Conservation (phyloP, 495 filamentous ascomycete genomes). For the Penicillium arizonense region DNA sequence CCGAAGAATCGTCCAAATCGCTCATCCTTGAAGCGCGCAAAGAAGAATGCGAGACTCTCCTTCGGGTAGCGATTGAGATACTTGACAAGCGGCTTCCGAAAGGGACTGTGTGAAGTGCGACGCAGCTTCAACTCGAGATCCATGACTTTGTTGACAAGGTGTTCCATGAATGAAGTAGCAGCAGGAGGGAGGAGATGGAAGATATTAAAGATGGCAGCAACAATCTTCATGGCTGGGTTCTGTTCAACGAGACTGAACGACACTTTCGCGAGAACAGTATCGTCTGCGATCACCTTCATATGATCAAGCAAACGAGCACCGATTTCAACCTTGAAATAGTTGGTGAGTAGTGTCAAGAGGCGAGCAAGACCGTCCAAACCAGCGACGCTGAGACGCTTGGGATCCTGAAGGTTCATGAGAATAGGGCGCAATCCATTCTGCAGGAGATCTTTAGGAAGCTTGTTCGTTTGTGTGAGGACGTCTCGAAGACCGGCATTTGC, state of each 20-base stretch:
- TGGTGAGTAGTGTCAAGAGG: constrained; percentile 84
- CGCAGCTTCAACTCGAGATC: constrained; percentile 84
- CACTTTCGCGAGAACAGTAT: constrained; percentile 74
- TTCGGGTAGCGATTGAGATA: constrained; percentile 91
- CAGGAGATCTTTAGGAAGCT: constrained; percentile 91
- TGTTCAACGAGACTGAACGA: constrained; percentile 95
- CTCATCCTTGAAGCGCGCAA: constrained; percentile 71
- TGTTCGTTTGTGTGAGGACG: constrained; percentile 83
- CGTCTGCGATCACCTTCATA: constrained; percentile 85
- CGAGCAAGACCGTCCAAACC: constrained; percentile 89
- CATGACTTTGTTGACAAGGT: constrained; percentile 82
- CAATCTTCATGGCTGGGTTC: constrained; percentile 84
- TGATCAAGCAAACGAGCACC: constrained; percentile 88
- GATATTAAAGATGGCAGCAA: constrained; percentile 90
- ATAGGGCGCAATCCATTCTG: constrained; percentile 94
- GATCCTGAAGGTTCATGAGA: constrained; percentile 91
- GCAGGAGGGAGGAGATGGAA: constrained; percentile 91
- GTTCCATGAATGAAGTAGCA: constrained; percentile 85
- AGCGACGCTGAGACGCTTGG: constrained; percentile 82
- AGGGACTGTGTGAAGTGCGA: constrained; percentile 89
- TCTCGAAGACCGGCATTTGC: constrained; percentile 84
- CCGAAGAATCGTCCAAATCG: constrained; percentile 92
- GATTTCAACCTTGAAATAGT: constrained; percentile 99
- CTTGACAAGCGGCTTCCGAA: constrained; percentile 87
- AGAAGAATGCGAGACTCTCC: constrained; percentile 79